Evolutionary conservation across 805 yeast genomes (phyloP).

Genomic region (Candida yuanshanica): DNA sequence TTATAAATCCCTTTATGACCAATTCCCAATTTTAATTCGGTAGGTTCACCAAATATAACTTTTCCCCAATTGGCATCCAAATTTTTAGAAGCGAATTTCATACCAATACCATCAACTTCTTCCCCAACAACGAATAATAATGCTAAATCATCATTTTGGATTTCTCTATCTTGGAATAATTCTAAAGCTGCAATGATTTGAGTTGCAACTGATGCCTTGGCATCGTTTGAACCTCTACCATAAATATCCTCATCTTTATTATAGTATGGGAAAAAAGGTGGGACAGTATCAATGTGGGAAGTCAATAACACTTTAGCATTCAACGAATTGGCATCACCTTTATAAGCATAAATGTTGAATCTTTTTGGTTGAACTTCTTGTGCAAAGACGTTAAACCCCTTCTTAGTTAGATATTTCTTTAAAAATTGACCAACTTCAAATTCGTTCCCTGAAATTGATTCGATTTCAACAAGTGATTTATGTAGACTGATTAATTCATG

Average conservation of each 20-base stretch:
- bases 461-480: slow-evolving; percentile 21
- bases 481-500: slow-evolving; percentile 21
- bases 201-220: slow-evolving; percentile 65
- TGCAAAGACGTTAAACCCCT: slow-evolving; percentile 49
- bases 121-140: slow-evolving; percentile 66
- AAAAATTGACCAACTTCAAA: slow-evolving; percentile 14
- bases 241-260: slow-evolving; percentile 42
- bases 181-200: slow-evolving; percentile 52
- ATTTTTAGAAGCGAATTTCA: slow-evolving; percentile 36
- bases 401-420: slow-evolving; percentile 9
- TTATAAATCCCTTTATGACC: slow-evolving; percentile 62
- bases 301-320: slow-evolving; percentile 47
- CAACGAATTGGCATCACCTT: slow-evolving; percentile 28
- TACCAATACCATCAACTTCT: slow-evolving; percentile 62
- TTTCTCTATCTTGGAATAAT: slow-evolving; percentile 30
- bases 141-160: slow-evolving; percentile 50
- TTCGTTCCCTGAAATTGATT: slow-evolving; percentile 20
- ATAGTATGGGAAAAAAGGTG: slow-evolving; percentile 52
- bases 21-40: slow-evolving; percentile 59
- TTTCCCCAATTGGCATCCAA: slow-evolving; percentile 45
- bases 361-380: slow-evolving; percentile 32
- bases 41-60: slow-evolving; percentile 72
- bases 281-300: slow-evolving; percentile 70
- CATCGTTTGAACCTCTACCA: slow-evolving; percentile 69
- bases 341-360: slow-evolving; percentile 52